These are phyloP conservation scores for Alternaria atra DNA, from an alignment of 2,329 filamentous ascomycete genomes.

Conservation along the genomic window DNA sequence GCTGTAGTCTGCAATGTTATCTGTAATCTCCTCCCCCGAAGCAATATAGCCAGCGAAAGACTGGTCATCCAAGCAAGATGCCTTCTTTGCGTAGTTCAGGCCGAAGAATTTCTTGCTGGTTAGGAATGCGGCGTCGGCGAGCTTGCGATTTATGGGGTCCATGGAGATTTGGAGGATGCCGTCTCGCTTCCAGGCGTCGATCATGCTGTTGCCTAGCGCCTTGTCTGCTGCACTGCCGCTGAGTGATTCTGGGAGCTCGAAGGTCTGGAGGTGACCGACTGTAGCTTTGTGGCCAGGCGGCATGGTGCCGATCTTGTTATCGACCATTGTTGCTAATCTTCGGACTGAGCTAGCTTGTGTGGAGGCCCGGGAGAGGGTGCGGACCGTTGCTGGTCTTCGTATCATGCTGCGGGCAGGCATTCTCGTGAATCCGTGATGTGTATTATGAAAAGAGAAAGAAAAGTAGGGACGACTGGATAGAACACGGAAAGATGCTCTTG, in stretches of 20 bases:
- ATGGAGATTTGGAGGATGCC: constrained; percentile 19
- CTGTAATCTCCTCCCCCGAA: constrained; percentile 53
- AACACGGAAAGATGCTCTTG: no score
- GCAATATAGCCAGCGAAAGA: constrained; percentile 62
- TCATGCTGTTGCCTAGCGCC: constrained; percentile 18
- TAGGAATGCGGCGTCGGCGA: constrained; percentile 14
- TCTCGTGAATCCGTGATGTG: background rate
- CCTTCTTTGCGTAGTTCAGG: constrained; percentile 45
- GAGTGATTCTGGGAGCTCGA: constrained; percentile 12
- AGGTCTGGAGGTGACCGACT: constrained; percentile 12
- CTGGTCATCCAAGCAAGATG: constrained; percentile 55
- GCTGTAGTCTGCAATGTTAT: constrained; percentile 61
- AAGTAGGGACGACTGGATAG: background rate
- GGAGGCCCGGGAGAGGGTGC: background rate
- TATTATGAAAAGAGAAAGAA: background rate
- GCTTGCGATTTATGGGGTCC: constrained; percentile 19
- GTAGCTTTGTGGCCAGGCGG: constrained; percentile 11
- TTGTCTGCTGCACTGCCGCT: constrained; percentile 13
- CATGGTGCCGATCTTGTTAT: constrained; percentile 5
- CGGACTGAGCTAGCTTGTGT: background rate
- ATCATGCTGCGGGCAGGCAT: constrained; percentile 11
- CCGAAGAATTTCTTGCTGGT: constrained; percentile 18
- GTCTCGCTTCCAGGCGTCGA: constrained; percentile 17
- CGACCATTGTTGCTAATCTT: constrained; percentile 1
- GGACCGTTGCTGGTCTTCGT: background rate